Conservation (phyloP, 2,329 filamentous ascomycete genomes). For the Polytolypa hystricis region DNA sequence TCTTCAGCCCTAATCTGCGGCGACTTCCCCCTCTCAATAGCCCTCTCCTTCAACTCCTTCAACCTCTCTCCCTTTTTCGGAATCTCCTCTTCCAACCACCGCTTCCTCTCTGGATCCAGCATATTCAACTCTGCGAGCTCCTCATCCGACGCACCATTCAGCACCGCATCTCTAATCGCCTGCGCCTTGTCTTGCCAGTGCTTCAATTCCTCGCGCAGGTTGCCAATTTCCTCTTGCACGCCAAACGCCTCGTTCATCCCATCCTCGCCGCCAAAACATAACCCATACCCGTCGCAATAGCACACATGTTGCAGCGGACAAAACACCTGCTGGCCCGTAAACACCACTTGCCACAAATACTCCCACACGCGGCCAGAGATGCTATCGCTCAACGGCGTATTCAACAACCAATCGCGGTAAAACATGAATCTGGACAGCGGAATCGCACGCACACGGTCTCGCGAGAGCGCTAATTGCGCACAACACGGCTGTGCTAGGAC, state of each 20-base stretch:
- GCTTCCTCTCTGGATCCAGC: conserved; percentile 34
- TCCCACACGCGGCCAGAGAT: conserved; percentile 52
- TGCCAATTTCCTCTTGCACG: conserved; percentile 31
- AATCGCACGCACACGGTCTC: conserved; percentile 44
- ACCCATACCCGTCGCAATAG: conserved; percentile 53
- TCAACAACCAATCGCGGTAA: conserved; percentile 50
- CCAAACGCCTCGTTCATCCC: conserved; percentile 36
- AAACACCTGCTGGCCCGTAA: conserved; percentile 37
- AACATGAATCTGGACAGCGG: conserved; percentile 44
- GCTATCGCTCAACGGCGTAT: conserved; percentile 44
- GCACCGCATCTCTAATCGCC: conserved; percentile 18
- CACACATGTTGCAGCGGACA: conserved; percentile 45
- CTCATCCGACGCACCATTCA: conserved; percentile 14
- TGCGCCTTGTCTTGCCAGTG: conserved; percentile 32
- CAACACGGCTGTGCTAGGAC: conserved; percentile 53
- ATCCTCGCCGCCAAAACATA: conserved; percentile 46
- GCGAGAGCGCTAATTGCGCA: conserved; percentile 51
- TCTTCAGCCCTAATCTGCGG: conserved; percentile 42
- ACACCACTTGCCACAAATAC: conserved; percentile 54
- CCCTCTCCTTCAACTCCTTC: conserved; percentile 31
- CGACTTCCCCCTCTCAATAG: conserved; percentile 41
- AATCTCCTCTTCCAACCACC: conserved; percentile 35
- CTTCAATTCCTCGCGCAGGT: conserved; percentile 26
- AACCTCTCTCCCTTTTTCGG: conserved; percentile 33
- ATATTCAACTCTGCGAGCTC: conserved; percentile 20